These are phyloP conservation scores for Lactifluus hygrophoroides DNA, from an alignment of 768 basidiomycete genomes.

Conservation along the genomic window DNA sequence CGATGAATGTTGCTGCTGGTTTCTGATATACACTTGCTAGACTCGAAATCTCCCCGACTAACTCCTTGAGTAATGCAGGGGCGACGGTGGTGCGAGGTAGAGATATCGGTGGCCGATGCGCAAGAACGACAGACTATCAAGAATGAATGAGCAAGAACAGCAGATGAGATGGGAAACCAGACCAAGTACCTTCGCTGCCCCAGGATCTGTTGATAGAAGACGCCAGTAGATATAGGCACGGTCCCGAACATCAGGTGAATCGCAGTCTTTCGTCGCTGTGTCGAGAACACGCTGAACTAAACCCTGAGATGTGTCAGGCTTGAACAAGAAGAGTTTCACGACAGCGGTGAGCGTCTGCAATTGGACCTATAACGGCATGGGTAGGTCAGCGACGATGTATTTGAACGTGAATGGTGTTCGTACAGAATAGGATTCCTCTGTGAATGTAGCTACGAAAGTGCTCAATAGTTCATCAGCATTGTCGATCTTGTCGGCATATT, in stretches of 20 bases:
- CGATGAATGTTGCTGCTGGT: slow-evolving; percentile 92
- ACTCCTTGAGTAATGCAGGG: slow-evolving; percentile 80
- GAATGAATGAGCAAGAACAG: background rate
- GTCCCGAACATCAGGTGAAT: slow-evolving; percentile 93
- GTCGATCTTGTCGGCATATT: slow-evolving; percentile 88
- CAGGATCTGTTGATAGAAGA: slow-evolving; percentile 87
- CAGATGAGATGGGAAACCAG: background rate
- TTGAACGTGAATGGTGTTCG: slow-evolving; percentile 21
- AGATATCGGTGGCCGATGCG: slow-evolving; percentile 87
- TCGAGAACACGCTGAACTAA: slow-evolving; percentile 88
- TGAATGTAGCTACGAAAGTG: slow-evolving; percentile 87
- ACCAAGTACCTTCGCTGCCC: slow-evolving; percentile 73
- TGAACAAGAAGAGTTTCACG: slow-evolving; percentile 93
- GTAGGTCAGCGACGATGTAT: background rate
- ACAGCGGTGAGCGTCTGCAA: slow-evolving; percentile 86
- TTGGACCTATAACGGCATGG: slow-evolving; percentile 34
- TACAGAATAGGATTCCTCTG: slow-evolving; percentile 88
- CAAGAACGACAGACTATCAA: slow-evolving; percentile 74
- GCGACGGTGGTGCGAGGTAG: slow-evolving; percentile 88
- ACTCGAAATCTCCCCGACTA: slow-evolving; percentile 81
- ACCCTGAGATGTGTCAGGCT: slow-evolving; percentile 86
- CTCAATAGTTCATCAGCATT: slow-evolving; percentile 90
- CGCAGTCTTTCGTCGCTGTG: slow-evolving; percentile 94
- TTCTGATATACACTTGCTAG: slow-evolving; percentile 97
- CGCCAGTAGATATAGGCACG: slow-evolving; percentile 99